These are phyloP conservation scores for Rhynchosporium agropyri DNA, from an alignment of 2,329 filamentous ascomycete species.

Conservation along the genomic window DNA sequence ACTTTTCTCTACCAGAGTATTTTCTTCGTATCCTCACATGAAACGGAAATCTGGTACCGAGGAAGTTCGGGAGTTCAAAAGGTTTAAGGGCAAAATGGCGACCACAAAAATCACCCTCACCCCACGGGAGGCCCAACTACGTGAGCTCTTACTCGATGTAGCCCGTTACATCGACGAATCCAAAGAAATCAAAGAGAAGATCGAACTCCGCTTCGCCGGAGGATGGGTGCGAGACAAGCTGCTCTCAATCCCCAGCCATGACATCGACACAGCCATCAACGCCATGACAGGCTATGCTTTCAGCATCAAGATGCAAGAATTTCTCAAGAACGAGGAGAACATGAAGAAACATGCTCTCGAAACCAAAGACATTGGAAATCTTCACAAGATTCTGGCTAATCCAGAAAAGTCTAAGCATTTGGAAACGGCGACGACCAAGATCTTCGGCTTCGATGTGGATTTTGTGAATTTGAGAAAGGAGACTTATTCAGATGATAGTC, in stretches of 20 bases:
- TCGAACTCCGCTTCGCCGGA: slow-evolving; percentile 76
- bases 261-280: slow-evolving; percentile 86
- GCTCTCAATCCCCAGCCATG: slow-evolving; percentile 70
- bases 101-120: slow-evolving; percentile 58
- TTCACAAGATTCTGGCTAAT: slow-evolving; percentile 89
- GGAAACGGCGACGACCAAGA: slow-evolving; percentile 83
- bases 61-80: slow-evolving; percentile 26
- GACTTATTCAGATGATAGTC: slow-evolving; percentile 83
- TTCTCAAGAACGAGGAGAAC: slow-evolving; percentile 63
- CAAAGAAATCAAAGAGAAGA: slow-evolving; percentile 53
- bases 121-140: slow-evolving; percentile 70
- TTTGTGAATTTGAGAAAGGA: slow-evolving; percentile 94
- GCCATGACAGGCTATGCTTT: slow-evolving; percentile 81
- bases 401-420: slow-evolving; percentile 96
- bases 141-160: slow-evolving; percentile 79
- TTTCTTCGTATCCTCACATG: slow-evolving; percentile 34
- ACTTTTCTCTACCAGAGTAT: slow-evolving; percentile 26
- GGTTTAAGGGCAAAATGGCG: slow-evolving; percentile 31
- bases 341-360: slow-evolving; percentile 62
- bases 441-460: slow-evolving; percentile 87
- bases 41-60: slow-evolving; percentile 43
- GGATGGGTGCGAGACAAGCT: slow-evolving; percentile 89
- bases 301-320: slow-evolving; percentile 67
- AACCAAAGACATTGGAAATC: slow-evolving; percentile 65
- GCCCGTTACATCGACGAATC: slow-evolving; percentile 65